Evolutionary conservation across 2,329 filamentous ascomycete species (phyloP), one percentile per base, ranked within the genome.

Genomic region (Cladosporium oxysporum): DNA sequence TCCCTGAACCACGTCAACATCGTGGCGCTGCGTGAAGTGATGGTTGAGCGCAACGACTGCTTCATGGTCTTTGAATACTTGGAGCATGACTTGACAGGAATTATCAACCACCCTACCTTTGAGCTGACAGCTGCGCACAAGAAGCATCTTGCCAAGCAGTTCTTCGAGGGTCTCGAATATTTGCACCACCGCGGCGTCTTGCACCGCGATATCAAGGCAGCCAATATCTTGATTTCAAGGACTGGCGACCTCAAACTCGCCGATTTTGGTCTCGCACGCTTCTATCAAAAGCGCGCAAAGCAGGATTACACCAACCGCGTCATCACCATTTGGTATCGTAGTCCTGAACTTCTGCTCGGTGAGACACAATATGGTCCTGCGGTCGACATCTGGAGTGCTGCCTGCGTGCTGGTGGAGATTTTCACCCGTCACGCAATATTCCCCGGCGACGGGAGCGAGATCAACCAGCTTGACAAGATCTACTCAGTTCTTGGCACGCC

Each of bases 41-140:
- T 99, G 95, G 95, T 99, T 2, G 95, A 99, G 80, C 91, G 90
- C 76, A 98, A 98, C 71, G 93, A 98, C 79, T 99, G 95, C 78
- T 99, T 96, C 79, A 99, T 99, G 95, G 95, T 99, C 3, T 99
- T 99, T 70, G 95, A 99, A 77, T 99, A 99, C 76, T 85, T 98
- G 35, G 94, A 95, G 1, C 95, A 99, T 77, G 95, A 99, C 77
- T 83, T 99, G 67, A 99, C 95, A 2, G 95, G 95, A 16, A 83
- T 99, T 35, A 87, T 99, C 67, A 98, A 98, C 73, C 95, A 99
- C 74, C 95, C 95, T 0, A 90, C 90, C 0, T 99, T 97, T 79
- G 90, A 89, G 67, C 86, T 99, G 16, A 91, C 95, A 44, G 82
- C 88, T 4, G 88, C 90, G 0, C 93, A 98, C 77, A 96, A 93